Base-by-base conservation (phyloP, 345 rosid genomes). In the Anacardium occidentale region DNA sequence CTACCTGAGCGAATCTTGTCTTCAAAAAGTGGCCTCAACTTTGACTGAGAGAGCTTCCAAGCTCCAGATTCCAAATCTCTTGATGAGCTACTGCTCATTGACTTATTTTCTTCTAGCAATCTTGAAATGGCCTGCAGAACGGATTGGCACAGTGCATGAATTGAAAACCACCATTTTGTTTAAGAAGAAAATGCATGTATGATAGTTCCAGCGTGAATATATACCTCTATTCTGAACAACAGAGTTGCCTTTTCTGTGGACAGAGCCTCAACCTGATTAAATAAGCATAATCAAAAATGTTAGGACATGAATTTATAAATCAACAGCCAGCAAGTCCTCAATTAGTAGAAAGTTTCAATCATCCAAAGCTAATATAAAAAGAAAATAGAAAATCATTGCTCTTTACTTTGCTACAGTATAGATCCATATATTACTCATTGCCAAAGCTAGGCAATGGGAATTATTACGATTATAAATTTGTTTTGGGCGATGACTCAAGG, bases 211-310 rank as follows among this genome's bases (percentile, higher is more conserved):
- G 58, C 18, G 8, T 58, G 62, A 62, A 48, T 34, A 17, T 14
- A 21, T 83, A 94, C 97, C 98, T 95, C 98, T 37, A 92, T 95
- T 83, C 99, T 86, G 78, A 95, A 87, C 4, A 66, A 18, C 20
- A 90, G 70, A 34, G 96, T 95, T 45, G 98, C 90, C 91, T 95
- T 95, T 80, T 95, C 97, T 0, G 99, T 90, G 69, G 97, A 90
- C 54, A 95, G 89, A 4, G 90, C 87, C 84, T 94, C 98, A 29
- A 90, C 97, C 98, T 94, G 86, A 71, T 29, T 69, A 63, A 77
- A 54, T 26, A 57, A 58, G 55, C 40, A 62, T 12, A 34, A 44
- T 20, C 37, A 48, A n/a, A 12, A 72, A 21, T 40, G 63, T 69
- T 64, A 5, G 20, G 65, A 15, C 25, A 61, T 24, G 34, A 29